Conservation (phyloP, 176 grass and related monocot genomes). For the Poa pratensis region DNA sequence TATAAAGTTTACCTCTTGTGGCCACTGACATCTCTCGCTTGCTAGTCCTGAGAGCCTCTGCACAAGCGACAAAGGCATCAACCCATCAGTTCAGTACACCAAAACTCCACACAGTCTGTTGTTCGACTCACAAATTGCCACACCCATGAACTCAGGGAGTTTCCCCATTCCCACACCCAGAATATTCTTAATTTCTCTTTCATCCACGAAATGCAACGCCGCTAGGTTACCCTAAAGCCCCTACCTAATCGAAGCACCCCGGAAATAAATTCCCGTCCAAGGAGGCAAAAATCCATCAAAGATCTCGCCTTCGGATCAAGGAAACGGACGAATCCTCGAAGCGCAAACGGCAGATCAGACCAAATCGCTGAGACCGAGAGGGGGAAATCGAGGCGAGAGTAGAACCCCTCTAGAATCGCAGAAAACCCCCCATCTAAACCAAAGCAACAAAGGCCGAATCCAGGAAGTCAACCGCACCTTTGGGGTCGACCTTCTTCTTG, state of each 20-base stretch:
- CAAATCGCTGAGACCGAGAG: background rate
- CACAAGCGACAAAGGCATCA: slow-evolving; percentile 11
- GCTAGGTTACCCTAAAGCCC: slow-evolving; percentile 31
- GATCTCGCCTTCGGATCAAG: background rate
- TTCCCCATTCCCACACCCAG: background rate
- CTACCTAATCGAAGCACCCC: background rate
- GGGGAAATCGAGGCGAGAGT: background rate
- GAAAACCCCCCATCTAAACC: background rate
- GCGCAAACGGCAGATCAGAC: background rate
- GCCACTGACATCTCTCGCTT: slow-evolving; percentile 91
- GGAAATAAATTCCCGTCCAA: background rate
- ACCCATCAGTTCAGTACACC: background rate
- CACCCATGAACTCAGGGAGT: background rate
- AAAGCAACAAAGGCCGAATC: slow-evolving; percentile 23
- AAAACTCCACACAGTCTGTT: background rate
- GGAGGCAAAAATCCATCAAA: slow-evolving; percentile 32
- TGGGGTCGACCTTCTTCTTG: slow-evolving; percentile 93
- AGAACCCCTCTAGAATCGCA: background rate
- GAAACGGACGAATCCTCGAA: background rate
- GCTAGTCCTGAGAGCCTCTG: slow-evolving; percentile 96
- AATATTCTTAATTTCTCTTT: background rate
- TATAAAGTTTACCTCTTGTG: slow-evolving; percentile 66
- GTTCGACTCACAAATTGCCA: background rate
- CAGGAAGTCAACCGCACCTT: slow-evolving; percentile 55
- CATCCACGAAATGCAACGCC: background rate